A percentile compares a stretch with the other conserved stretches of the same genome.
Conservation (phyloP, 2,329 filamentous ascomycete genomes). For the Colletotrichum coccodes region DNA sequence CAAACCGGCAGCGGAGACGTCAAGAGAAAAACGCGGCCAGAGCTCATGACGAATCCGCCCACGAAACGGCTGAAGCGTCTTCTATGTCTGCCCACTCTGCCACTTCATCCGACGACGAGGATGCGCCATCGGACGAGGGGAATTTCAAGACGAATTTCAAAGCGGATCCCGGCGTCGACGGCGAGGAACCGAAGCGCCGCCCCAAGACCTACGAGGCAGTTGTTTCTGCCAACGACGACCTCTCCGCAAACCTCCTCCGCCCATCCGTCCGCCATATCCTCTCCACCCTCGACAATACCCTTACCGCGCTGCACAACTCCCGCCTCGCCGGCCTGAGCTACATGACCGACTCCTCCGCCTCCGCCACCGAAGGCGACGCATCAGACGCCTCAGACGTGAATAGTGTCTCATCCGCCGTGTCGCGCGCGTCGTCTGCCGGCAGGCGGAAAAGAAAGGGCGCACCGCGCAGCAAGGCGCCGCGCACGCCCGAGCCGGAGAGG, state of each 20-base stretch:
- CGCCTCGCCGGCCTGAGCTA: conserved; percentile 63
- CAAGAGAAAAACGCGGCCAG: neutral
- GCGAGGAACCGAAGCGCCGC: neutral
- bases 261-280: conserved; percentile 79
- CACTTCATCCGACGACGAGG: neutral
- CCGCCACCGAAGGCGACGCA: conserved; percentile 40
- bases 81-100: neutral
- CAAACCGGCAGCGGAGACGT: conserved; percentile 43
- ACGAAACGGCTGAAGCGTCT: neutral
- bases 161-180: neutral
- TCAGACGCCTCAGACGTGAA: conserved; percentile 39
- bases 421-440: conserved; percentile 7
- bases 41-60: neutral
- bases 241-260: conserved; percentile 70
- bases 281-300: conserved; percentile 73
- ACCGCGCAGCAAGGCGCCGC: conserved; percentile 12
- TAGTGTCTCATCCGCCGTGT: conserved; percentile 10
- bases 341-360: conserved; percentile 51
- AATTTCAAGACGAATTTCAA: neutral
- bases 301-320: conserved; percentile 76
- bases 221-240: conserved; percentile 76
- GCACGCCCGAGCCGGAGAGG: conserved; percentile 22
- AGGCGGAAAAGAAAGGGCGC: conserved; percentile 5
- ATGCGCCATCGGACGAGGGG: neutral
- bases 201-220: conserved; percentile 55